Evolutionary conservation across 192 early-diverging fungal genomes (phyloP).

Genomic region (Backusella westeae): DNA sequence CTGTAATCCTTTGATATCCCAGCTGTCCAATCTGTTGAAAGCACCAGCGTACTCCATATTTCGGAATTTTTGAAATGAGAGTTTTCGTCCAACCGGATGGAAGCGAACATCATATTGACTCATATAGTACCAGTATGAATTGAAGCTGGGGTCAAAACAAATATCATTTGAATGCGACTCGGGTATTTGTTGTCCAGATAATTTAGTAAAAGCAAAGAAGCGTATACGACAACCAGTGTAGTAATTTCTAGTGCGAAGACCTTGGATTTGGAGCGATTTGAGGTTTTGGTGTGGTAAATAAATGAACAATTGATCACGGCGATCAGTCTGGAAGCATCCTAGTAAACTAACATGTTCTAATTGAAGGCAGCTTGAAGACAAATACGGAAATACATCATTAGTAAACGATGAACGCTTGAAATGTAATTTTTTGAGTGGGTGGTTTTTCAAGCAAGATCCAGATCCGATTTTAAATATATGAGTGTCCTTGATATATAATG

Average conservation of each 20-base stretch:
- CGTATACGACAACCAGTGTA: conserved; percentile 7
- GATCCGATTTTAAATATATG: neutral
- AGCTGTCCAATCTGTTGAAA: neutral
- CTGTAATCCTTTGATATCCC: conserved; percentile 2
- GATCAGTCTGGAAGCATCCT: conserved; percentile 10
- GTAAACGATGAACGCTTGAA: conserved; percentile 7
- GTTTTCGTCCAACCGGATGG: conserved; percentile 11
- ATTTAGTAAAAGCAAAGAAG: neutral
- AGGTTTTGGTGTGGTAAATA: neutral
- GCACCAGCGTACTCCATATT: conserved; percentile 10
- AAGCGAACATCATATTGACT: conserved; percentile 5
- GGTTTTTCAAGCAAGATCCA: neutral
- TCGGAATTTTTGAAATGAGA: conserved; percentile 7
- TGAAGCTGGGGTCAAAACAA: neutral
- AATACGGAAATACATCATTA: neutral
- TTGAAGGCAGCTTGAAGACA: neutral
- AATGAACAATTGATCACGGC: conserved; percentile 4
- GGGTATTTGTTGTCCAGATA: neutral
- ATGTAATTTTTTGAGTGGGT: conserved; percentile 1
- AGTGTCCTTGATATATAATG: conserved; percentile 6
- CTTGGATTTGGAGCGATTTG: neutral
- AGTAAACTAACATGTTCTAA: neutral
- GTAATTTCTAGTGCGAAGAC: conserved; percentile 6
- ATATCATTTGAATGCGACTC: neutral
- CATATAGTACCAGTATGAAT: conserved; percentile 11